Conservation (phyloP, 1,284 basidiomycete genomes). For the Ceratobasidium sp. region DNA sequence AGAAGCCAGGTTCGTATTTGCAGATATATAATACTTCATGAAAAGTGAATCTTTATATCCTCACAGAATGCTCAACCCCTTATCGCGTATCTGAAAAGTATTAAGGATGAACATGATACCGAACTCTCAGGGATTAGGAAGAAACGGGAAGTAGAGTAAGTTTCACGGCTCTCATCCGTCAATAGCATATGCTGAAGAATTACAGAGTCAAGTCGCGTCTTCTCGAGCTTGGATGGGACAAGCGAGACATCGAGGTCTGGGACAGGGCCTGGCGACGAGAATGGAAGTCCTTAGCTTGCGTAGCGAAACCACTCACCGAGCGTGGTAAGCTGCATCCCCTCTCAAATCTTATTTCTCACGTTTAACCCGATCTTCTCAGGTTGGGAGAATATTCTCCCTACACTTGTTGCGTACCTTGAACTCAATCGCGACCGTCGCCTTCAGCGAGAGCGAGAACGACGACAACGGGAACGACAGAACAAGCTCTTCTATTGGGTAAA, state of each 20-base stretch:
- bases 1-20: background rate
- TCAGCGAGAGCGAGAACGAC: background rate
- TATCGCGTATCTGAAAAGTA: background rate
- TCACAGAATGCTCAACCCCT: constrained; percentile 14
- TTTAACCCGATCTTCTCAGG: background rate
- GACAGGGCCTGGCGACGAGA: constrained; percentile 1
- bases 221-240: constrained; percentile 32
- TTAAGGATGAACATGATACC: background rate
- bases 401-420: constrained; percentile 18
- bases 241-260: background rate
- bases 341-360: background rate
- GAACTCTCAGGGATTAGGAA: background rate
- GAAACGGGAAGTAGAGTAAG: constrained; percentile 20
- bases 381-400: constrained; percentile 28
- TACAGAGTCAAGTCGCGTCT: constrained; percentile 30
- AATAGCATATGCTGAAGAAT: background rate
- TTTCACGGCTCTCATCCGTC: background rate
- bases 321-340: background rate
- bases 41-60: background rate
- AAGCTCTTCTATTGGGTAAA: background rate
- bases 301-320: constrained; percentile 16
- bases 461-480: background rate
- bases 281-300: constrained; percentile 3
- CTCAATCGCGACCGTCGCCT: constrained; percentile 12
- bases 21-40: background rate